Evolutionary conservation across 257 asterid species (phyloP).

Genomic region (Parsonsia alboflavescens): DNA sequence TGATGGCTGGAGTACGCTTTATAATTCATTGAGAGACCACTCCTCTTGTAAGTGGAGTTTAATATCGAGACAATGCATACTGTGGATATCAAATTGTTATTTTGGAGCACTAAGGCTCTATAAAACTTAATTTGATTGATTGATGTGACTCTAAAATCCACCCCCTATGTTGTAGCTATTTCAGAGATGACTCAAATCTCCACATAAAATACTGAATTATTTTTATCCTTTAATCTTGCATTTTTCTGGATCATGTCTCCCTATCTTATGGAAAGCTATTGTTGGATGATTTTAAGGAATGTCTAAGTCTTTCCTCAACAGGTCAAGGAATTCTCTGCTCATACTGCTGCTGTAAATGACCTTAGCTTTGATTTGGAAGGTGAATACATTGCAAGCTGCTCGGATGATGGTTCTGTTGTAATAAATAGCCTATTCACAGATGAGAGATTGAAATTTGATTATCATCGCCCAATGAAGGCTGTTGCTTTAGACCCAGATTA

Average conservation of each 20-base stretch:
- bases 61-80: not conserved
- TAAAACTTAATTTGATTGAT: conserved; percentile 1
- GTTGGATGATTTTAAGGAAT: conserved; percentile 1
- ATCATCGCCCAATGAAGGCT: conserved; percentile 94
- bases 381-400: conserved; percentile 98
- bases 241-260: not conserved
- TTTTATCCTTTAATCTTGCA: not conserved
- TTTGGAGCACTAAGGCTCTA: not conserved
- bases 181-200: no score
- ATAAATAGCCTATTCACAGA: conserved; percentile 87
- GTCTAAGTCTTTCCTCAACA: conserved; percentile 30
- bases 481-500: conserved; percentile 95
- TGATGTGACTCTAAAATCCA: not conserved
- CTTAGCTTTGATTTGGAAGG: conserved; percentile 92
- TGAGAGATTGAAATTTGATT: conserved; percentile 86
- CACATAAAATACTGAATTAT: no score
- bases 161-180: no score
- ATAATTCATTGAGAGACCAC: not conserved
- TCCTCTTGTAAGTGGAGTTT: not conserved
- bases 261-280: not conserved
- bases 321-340: conserved; percentile 85
- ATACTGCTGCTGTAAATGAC: conserved; percentile 93
- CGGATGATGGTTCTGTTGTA: conserved; percentile 95
- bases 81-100: not conserved
- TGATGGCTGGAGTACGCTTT: not conserved